Percentiles rank a stretch among this genome's conserved stretches.
Conservation (phyloP, 345 rosid species). For the Syzygium jambos region DNA sequence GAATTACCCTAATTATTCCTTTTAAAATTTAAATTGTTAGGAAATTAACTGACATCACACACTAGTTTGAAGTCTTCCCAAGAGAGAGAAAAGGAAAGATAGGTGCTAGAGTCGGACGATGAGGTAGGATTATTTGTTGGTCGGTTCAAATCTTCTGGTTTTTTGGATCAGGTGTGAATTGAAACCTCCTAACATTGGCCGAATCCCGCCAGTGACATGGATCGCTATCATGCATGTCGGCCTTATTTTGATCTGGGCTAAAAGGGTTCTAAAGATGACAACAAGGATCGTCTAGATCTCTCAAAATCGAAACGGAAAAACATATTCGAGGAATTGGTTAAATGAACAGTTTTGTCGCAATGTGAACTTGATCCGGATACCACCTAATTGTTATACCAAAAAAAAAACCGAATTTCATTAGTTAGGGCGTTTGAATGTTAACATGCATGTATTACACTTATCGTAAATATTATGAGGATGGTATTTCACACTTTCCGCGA, state of each 20-base stretch:
- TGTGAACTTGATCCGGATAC: not conserved
- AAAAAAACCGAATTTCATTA: too few relatives aligned
- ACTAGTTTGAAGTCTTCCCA: not conserved
- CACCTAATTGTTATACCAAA: not conserved
- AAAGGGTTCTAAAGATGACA: not conserved
- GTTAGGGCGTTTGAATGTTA: not conserved
- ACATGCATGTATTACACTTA: not conserved
- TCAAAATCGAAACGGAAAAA: not conserved
- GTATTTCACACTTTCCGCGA: not conserved
- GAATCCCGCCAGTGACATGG: not conserved
- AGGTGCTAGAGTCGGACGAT: not conserved
- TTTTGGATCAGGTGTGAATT: not conserved
- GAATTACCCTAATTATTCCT: not conserved
- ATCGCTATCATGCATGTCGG: not conserved
- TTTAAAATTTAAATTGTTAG: not conserved
- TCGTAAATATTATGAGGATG: not conserved
- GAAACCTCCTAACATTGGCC: not conserved
- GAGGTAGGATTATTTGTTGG: not conserved
- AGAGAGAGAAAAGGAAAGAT: not conserved
- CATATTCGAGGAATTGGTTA: not conserved
- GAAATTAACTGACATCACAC: not conserved
- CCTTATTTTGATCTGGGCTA: too few relatives aligned
- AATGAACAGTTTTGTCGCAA: not conserved
- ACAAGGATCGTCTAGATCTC: not conserved
- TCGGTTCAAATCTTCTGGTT: not conserved